Base-by-base conservation (phyloP, 2,329 filamentous ascomycete species). In the Sarocladiaceae sp. region DNA sequence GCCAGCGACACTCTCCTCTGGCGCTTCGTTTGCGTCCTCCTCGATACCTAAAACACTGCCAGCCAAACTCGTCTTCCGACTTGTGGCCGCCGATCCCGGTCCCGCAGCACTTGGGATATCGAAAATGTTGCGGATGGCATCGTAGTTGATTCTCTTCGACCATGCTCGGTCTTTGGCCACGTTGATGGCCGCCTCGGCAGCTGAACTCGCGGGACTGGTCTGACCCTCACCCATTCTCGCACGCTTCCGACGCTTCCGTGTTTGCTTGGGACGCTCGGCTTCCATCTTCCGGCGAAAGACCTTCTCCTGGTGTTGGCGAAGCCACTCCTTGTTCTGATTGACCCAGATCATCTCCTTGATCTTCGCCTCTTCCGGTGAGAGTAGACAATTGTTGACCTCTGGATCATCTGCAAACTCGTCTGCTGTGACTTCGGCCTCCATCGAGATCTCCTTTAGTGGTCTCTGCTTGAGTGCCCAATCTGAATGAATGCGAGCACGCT, bases 301-400 rank as follows among this genome's bases (percentile, higher is more conserved):
- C 67, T 94, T 96, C 55, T 88, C 84, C 63, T 97, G 91, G 64
- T 95, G 87, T 47, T 84, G 81, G 8, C 93, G 88, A 35, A 99
- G 77, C 81, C 92, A 99, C 59, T 95, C 90, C 65, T 94, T 91
- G 68, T 99, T 97, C 64, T 92, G 86, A 54, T 93, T 92, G 39
- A 96, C 84, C 94, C 94, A 99, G 50, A 97, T 88, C 54, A 84
- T 83, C 67, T 97, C 92, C 67, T 97, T 97, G 63, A 91, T 82
- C 29, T 80, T 80, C 2, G 86, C 82, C 70, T 97, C 92, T 3
- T 83, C 80, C 1, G 85, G 80, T 0, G 79, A 80, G 4, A 97
- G 77, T 31, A 91, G 70, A 63, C 92, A 96, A 60, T 88, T 88
- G 54, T 79, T 73, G 4, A 99, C 90, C 67, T 99, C 94, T 0